Evolutionary conservation across 495 filamentous ascomycete genomes (phyloP), one percentile per base, ranked within the genome.

Genomic region (Aspergillus biplanus): DNA sequence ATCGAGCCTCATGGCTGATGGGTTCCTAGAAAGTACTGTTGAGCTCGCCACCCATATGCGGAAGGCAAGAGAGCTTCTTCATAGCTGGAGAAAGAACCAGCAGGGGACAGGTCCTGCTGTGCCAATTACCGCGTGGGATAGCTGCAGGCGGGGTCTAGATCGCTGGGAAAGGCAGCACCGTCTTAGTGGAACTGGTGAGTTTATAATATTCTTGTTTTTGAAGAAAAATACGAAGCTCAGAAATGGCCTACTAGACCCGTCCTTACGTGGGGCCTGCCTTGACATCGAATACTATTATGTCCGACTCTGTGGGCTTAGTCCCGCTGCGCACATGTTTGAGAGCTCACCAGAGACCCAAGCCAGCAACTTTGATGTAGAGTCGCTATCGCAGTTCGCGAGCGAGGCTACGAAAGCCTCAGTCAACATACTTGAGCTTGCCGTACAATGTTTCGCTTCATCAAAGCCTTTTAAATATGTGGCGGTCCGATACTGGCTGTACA

Each of bases 231-330:
- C 35, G 5, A 21, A 18, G 31, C 31, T 52, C 49, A 52, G 15
- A 18, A 52, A 52, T 27, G 49, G 11, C 7, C 7, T 11, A 35
- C 0, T 7, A 33, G 31, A 55, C 1, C 5, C n/a, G 7, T 16
- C 52, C n/a, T 8, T 55, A 1, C 52, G 52, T 4, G 32, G 32
- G 16, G 15, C 52, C 4, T 55, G 52, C 34, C 52, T 55, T 4
- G 52, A 55, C 32, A 55, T 55, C 32, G 52, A 55, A 55, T 55
- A 55, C 32, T 55, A 55, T 8, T 55, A 55, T 15, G 34, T 55
- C 32, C 52, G 52, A 8, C 52, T 55, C 7, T 55, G 52, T 33
- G 52, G 52, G 1, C 33, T 55, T 5, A 55, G 52, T 35, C 52
- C 52, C n/a, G 32, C 52, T 4, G 52, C 52, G 1, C 52, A 55